Evolutionary conservation across 73 alveolate genomes (phyloP), one percentile per base, ranked within the genome.

Genomic region (Paramecium sonneborni): DNA sequence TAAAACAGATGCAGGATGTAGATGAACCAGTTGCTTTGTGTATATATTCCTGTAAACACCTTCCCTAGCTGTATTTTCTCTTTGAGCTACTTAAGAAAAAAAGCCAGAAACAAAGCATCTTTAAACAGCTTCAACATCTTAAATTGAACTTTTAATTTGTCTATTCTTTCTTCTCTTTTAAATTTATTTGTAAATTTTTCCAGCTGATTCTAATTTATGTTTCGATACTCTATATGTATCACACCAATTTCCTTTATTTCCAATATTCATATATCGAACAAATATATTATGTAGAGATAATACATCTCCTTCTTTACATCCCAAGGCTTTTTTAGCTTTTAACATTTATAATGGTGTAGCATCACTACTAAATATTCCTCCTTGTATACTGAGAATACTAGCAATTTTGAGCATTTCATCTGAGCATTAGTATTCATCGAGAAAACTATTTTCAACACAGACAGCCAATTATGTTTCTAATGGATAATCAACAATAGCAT

Each of bases 221-320:
- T 85, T 92, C 43, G 93, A 92, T 2, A 96, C 41, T 12, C 79
- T 68, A 15, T 88, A 74, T 9, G 95, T 98, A 23, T 92, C 92
- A 84, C 99, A 98, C 94, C 97, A 96, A 58, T 95, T 96, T 91
- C 95, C 70, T 89, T 74, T 93, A 89, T 93, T 89, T 94, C 93
- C 97, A 93, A 88, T 89, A 56, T 84, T 96, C 95, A 46, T 95
- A 85, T 48, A 92, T 85, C 92, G 92, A 92, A 92, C 92, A 96
- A 85, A 95, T 32, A 96, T 95, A 91, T 97, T 96, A 35, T 97
- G 91, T 39, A 96, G 87, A 1, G 99, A 96, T n/a, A 98, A 90
- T 55, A 95, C 98, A 93, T 98, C 99, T 23, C 99, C 99, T 87
- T 97, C 98, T 70, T 94, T 96, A 44, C 96, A 97, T 10, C 99